Evolutionary conservation across 164 flowering plant species (phyloP).

Genomic region (Liriodendron chinense): DNA sequence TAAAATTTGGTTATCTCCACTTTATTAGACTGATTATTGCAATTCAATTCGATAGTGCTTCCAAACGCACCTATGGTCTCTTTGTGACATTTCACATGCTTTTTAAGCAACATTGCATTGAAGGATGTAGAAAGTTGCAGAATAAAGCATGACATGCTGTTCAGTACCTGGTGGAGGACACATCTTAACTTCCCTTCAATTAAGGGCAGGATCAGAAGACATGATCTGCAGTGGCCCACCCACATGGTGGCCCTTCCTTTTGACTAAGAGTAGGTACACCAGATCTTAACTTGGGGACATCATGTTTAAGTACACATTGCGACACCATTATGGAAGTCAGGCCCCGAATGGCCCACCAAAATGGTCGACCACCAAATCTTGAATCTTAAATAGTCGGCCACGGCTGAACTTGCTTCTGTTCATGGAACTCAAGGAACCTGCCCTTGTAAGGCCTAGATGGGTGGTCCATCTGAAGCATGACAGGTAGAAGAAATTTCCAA

Average conservation of each 20-base stretch:
- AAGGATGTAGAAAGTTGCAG: not conserved
- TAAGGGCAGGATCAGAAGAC: constrained; percentile 59
- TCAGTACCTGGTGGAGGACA: constrained; percentile 64
- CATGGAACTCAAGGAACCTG: constrained; percentile 47
- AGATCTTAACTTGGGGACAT: too few species aligned
- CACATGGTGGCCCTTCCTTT: constrained; percentile 41
- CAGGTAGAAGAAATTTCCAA: constrained; percentile 40
- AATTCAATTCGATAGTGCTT: too few species aligned
- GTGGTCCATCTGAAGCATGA: constrained; percentile 50
- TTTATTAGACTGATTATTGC: too few species aligned
- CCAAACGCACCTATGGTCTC: too few species aligned
- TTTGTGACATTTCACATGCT: too few species aligned
- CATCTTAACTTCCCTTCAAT: constrained; percentile 66
- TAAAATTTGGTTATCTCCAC: too few species aligned
- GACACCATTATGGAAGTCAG: too few species aligned
- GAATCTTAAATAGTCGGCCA: constrained; percentile 69
- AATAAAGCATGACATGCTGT: constrained; percentile 53
- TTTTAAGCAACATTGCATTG: too few species aligned
- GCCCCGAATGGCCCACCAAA: too few species aligned
- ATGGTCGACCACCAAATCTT: constrained; percentile 97
- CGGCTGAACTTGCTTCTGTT: constrained; percentile 45
- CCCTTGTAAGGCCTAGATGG: constrained; percentile 35
- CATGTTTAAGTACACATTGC: too few species aligned
- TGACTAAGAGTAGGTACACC: too few species aligned
- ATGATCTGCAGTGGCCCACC: constrained; percentile 71